A percentile compares a stretch with the other conserved stretches of the same genome.
Evolutionary conservation across 2,329 filamentous ascomycete genomes (phyloP).

Genomic region (Calonectria pteridis): DNA sequence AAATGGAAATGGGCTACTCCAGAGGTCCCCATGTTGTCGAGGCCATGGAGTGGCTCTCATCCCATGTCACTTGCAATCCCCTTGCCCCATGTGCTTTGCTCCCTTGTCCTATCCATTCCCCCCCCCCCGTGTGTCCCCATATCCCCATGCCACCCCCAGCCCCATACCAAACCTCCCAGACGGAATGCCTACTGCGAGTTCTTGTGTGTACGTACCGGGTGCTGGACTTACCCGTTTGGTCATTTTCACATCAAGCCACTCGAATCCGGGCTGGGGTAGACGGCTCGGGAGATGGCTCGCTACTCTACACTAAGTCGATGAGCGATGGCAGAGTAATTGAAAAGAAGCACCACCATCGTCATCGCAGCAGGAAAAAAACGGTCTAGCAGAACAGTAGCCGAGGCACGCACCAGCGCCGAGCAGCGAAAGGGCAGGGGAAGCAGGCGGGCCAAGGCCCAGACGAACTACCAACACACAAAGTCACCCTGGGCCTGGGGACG

Average conservation of each 20-base stretch:
- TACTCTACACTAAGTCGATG: conserved; percentile 3
- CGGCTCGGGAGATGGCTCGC: conserved; percentile 1
- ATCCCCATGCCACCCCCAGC: neutral
- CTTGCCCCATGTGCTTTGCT: neutral
- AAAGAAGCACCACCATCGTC: conserved; percentile 8
- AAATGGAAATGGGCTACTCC: neutral
- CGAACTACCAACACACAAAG: conserved; percentile 24
- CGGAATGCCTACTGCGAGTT: neutral
- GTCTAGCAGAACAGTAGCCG: conserved; percentile 24
- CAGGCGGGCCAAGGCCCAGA: conserved; percentile 16
- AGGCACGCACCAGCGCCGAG: conserved; percentile 28
- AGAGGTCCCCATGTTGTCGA: conserved; percentile 14
- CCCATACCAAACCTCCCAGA: conserved; percentile 16
- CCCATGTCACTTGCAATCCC: conserved; percentile 17
- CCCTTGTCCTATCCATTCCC: conserved; percentile 19
- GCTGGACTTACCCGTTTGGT: conserved; percentile 4
- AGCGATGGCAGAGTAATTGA: neutral
- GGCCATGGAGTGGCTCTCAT: conserved; percentile 6
- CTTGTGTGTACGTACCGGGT: conserved; percentile 4
- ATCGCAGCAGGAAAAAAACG: neutral
- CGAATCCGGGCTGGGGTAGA: neutral
- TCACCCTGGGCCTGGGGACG: conserved; percentile 11
- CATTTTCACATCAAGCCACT: conserved; percentile 3
- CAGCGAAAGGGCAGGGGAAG: neutral
- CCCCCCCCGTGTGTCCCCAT: too few species aligned